phyloP scores from a whole-genome alignment of 768 basidiomycete genomes.

The Atractiella rhizophila region DNA sequence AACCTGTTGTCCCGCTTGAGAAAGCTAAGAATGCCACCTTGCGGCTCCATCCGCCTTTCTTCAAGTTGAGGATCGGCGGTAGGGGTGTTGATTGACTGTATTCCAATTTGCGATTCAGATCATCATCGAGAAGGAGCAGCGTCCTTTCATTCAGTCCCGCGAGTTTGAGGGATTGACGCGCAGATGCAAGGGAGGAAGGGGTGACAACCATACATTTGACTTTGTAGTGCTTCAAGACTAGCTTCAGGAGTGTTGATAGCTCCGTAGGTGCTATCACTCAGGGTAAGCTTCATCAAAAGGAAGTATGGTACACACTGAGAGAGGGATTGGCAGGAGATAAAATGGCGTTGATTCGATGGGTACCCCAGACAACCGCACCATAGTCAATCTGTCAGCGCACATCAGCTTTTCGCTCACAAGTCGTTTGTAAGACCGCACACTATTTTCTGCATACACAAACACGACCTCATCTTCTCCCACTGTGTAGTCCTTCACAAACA shows the following conservation, averaged over 20 bases:
- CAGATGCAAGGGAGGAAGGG: neutral
- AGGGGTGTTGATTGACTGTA: neutral
- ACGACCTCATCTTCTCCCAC: neutral
- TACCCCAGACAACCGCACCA: neutral
- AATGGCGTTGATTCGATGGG: neutral
- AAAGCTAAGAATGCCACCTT: neutral
- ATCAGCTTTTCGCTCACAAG: neutral
- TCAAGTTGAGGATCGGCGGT: neutral
- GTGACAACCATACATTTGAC: constrained; percentile 1
- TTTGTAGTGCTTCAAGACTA: neutral
- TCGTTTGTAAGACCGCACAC: too few relatives aligned
- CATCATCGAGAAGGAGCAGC: neutral
- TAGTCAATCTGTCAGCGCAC: neutral
- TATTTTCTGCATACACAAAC: neutral
- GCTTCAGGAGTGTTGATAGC: neutral
- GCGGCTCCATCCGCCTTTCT: neutral
- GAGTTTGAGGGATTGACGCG: neutral
- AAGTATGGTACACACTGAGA: too few relatives aligned
- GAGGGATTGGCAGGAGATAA: too few relatives aligned
- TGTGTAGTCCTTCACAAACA: neutral
- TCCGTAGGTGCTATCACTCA: neutral
- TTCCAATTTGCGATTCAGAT: neutral
- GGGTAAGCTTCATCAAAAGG: neutral
- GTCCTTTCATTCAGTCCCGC: neutral
- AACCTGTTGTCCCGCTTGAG: neutral